These are phyloP conservation scores for Porphyrellus cyaneotinctus DNA, from an alignment of 768 basidiomycete genomes.

Conservation along the genomic window DNA sequence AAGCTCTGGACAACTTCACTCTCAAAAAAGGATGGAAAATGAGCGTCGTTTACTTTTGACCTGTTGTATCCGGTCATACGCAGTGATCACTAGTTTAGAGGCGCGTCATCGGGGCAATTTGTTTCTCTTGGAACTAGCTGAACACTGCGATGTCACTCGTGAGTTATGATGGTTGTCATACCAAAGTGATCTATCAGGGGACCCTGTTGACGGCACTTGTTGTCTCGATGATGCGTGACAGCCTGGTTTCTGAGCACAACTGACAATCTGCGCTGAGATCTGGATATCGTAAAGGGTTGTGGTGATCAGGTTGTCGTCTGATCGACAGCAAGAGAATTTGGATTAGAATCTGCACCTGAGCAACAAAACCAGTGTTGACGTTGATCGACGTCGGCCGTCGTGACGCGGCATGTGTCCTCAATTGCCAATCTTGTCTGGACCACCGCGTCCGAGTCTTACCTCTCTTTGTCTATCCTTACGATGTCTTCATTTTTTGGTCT, in stretches of 20 bases:
- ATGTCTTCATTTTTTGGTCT: constrained; percentile 91
- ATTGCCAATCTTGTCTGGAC: constrained; percentile 12
- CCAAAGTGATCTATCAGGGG: not conserved
- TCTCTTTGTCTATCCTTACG: constrained; percentile 12
- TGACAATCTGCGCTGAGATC: not conserved
- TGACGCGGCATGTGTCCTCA: too few species aligned
- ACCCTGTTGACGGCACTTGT: not conserved
- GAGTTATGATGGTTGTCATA: not conserved
- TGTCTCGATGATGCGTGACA: not conserved
- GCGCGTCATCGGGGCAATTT: constrained; percentile 30
- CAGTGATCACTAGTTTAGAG: constrained; percentile 27
- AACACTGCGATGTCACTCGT: not conserved
- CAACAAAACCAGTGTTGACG: too few species aligned
- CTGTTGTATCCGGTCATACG: constrained; percentile 11
- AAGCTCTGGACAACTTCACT: constrained; percentile 79
- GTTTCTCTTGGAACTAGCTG: not conserved
- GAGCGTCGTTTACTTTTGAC: constrained; percentile 65
- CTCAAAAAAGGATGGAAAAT: constrained; percentile 86
- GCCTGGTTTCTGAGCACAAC: not conserved
- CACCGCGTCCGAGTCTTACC: not conserved
- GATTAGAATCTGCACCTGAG: too few species aligned
- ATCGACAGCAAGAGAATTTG: too few species aligned
- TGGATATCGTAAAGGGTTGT: not conserved
- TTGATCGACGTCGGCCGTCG: too few species aligned
- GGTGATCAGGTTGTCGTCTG: not conserved